phyloP scores from a whole-genome alignment of 139 green algal species.

The Nannochloris sp. region DNA sequence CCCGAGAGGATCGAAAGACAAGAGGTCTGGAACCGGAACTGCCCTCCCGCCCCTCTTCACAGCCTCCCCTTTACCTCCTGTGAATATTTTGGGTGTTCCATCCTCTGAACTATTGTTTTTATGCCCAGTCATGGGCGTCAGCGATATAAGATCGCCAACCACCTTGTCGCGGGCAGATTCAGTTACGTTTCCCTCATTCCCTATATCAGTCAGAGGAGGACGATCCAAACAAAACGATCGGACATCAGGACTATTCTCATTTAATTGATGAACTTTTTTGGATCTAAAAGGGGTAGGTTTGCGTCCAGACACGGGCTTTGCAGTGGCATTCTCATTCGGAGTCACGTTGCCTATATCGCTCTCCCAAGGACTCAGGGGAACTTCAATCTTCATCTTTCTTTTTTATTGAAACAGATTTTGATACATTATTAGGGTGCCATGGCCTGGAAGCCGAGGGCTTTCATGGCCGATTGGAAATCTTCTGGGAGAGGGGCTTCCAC shows the following conservation, averaged over 20 bases:
- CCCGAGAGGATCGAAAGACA: not conserved
- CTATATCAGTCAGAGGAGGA: not conserved
- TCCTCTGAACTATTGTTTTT: not conserved
- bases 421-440: not conserved
- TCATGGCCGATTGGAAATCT: not conserved
- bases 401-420: no score
- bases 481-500: not conserved
- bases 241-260: not conserved
- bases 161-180: not conserved
- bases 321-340: not conserved
- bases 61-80: no score
- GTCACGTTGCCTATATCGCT: not conserved
- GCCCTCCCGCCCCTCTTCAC: no score
- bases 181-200: not conserved
- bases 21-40: not conserved
- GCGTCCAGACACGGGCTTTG: not conserved
- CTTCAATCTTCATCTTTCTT: not conserved
- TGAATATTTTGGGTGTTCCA: not conserved
- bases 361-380: not conserved
- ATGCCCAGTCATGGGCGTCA: not conserved
- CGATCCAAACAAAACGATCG: not conserved
- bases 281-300: not conserved
- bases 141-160: not conserved
- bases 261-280: not conserved
- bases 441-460: not conserved